Evolutionary conservation across 2,329 filamentous ascomycete genomes (phyloP), one percentile per base, ranked within the genome.

Genomic region (Paracoccidioides lutzii): DNA sequence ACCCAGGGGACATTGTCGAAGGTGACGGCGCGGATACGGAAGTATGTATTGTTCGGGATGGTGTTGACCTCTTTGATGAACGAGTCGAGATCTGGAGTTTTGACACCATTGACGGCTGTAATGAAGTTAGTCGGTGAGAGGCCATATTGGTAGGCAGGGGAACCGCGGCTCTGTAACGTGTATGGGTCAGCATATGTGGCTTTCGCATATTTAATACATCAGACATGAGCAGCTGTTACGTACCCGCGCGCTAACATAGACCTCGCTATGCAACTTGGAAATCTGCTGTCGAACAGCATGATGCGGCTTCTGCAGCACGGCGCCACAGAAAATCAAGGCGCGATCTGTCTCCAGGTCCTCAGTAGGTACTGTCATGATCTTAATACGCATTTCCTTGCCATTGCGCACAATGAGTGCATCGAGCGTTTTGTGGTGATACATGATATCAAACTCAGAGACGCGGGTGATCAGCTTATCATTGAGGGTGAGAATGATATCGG

Each of bases 1-100:
- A 98, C 90, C 90, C 93, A 98, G 3, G 91, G 91, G 8, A 98
- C 90, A 65, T 94, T 95, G 70, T 98, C 93, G 66, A 98, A 98
- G 0, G 93, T 97, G 70, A 97, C 89, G n/a, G 93, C 89, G 70
- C 91, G 90, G 54, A 98, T 78, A 15, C 93, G 84, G 82, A 98
- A 98, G 73, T 98, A 98, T 1, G 90, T 95, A 67, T 98, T 98
- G 65, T 98, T 90, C 0, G 88, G 87, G 63, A 98, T 96, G 71
- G 87, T 84, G 63, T 85, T 82, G 15, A 94, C 90, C 60, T 90
- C 87, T 32, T 77, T 76, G 59, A 97, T 76, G 71, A 98, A 97
- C 3, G 81, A 74, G 63, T 88, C 81, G 7, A 98, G 77, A 64
- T 95, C 86, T 1, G 84, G 86, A 0, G 93, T 97, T 14, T 87